Evolutionary conservation across 768 basidiomycete species (phyloP).

Genomic region (Dentipellis fragilis): DNA sequence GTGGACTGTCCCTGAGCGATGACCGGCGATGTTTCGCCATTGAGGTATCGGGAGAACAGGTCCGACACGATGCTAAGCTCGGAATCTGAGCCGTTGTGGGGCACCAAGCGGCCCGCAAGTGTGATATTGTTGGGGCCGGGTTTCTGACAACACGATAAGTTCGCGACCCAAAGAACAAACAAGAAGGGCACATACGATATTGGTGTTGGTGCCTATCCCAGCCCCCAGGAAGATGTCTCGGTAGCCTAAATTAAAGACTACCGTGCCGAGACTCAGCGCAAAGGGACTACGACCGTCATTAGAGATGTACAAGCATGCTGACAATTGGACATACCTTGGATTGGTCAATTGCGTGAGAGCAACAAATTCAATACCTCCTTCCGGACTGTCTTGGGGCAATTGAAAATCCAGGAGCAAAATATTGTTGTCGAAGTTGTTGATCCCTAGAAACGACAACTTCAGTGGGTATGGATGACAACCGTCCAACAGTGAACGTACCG

Average conservation of each 20-base stretch:
- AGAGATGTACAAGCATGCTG: not conserved
- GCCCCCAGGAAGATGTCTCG: conserved; percentile 44
- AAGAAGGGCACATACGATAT: conserved; percentile 33
- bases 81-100: conserved; percentile 32
- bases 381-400: conserved; percentile 56
- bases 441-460: conserved; percentile 26
- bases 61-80: conserved; percentile 43
- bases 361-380: conserved; percentile 57
- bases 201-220: conserved; percentile 41
- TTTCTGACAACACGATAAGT: conserved; percentile 21
- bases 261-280: conserved; percentile 56
- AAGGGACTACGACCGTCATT: conserved; percentile 39
- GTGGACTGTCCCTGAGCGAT: conserved; percentile 52
- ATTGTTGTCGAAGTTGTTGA: conserved; percentile 50
- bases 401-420: conserved; percentile 47
- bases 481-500: conserved; percentile 25
- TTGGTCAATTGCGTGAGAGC: conserved; percentile 48
- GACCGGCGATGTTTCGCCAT: conserved; percentile 48
- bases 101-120: conserved; percentile 45
- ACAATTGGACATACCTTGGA: conserved; percentile 32
- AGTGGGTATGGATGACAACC: not conserved
- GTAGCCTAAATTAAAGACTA: conserved; percentile 53
- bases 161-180: no score
- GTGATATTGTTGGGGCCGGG: conserved; percentile 50
- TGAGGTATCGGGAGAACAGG: conserved; percentile 65